A percentile compares a stretch with the other conserved stretches of the same genome.
phyloP scores from a whole-genome alignment of 1,139 yeast genomes.

The Hemisphaericaspora xylanilytica region DNA sequence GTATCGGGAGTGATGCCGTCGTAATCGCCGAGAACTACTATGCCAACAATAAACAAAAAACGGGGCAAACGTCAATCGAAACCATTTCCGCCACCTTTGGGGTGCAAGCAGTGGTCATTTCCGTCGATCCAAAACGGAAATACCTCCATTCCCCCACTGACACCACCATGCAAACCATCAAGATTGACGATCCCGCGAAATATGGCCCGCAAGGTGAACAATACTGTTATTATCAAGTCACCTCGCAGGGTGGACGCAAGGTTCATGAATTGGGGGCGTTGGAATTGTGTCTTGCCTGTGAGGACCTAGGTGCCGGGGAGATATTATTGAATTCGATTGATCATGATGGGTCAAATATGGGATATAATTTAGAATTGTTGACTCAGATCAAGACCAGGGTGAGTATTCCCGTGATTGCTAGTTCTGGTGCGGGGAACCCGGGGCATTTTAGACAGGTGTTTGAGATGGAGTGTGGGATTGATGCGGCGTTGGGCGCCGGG shows the following conservation, averaged over 20 bases:
- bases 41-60: constrained; percentile 51
- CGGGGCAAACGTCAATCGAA: constrained; percentile 85
- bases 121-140: constrained; percentile 90
- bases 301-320: constrained; percentile 96
- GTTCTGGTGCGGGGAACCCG: constrained; percentile 95
- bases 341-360: constrained; percentile 92
- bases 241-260: constrained; percentile 95
- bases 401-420: constrained; percentile 89
- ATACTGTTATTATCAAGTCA: constrained; percentile 91
- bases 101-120: constrained; percentile 92
- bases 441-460: constrained; percentile 87
- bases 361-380: constrained; percentile 83
- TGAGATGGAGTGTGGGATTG: constrained; percentile 67
- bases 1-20: constrained; percentile 98
- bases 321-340: constrained; percentile 89
- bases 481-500: constrained; percentile 98
- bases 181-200: constrained; percentile 42
- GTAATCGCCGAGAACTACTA: constrained; percentile 81
- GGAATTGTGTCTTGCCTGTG: constrained; percentile 85
- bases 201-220: constrained; percentile 83
- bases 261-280: constrained; percentile 85
- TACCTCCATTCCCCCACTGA: constrained; percentile 62
- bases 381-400: constrained; percentile 74
- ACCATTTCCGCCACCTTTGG: constrained; percentile 90
- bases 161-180: constrained; percentile 57